A percentile compares a stretch with the other conserved stretches of the same genome.
Conservation (phyloP, 2,329 filamentous ascomycete genomes). For the Colletotrichum kahawae region DNA sequence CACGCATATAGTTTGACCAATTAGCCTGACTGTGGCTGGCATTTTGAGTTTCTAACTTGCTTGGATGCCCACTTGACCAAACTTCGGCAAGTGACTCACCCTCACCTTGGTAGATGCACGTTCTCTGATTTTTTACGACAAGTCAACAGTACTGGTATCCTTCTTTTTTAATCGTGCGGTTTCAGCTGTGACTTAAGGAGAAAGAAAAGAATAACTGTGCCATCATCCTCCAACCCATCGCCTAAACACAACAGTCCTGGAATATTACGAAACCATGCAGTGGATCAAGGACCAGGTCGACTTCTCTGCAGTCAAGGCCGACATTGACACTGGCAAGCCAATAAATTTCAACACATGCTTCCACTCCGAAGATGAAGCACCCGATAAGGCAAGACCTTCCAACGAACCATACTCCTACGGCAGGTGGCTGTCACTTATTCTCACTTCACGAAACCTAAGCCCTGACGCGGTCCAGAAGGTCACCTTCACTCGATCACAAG, state of each 20-base stretch:
- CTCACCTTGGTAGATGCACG: too few relatives aligned
- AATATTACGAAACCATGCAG: neutral
- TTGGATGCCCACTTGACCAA: too few relatives aligned
- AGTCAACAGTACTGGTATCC: too few relatives aligned
- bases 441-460: neutral
- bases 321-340: neutral
- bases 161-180: too few relatives aligned
- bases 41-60: neutral
- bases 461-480: neutral
- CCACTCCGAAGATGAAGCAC: neutral
- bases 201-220: neutral
- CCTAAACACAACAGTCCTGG: neutral
- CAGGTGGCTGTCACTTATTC: neutral
- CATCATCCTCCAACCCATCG: rapidly evolving
- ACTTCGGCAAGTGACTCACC: too few relatives aligned
- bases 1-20: neutral
- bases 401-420: neutral
- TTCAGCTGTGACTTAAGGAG: neutral
- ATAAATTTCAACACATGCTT: neutral
- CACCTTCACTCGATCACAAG: neutral
- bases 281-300: neutral
- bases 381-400: neutral
- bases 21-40: neutral
- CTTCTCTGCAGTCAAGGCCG: neutral
- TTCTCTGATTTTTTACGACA: too few relatives aligned